phyloP scores from a whole-genome alignment of 1,284 basidiomycete species.

The Puccinia polysora region DNA sequence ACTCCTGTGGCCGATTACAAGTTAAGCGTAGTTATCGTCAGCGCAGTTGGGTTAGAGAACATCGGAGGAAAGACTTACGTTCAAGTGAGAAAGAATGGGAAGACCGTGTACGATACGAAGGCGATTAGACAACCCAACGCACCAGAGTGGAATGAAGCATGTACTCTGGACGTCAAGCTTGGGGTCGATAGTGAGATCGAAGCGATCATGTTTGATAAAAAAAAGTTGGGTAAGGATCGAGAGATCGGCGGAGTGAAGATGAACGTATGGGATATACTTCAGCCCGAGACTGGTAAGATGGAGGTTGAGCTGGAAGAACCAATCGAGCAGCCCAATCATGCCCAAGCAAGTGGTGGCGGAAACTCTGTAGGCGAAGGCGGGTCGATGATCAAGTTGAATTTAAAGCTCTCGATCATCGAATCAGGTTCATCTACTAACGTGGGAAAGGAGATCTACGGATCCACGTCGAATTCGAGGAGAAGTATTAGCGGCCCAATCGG shows the following conservation, averaged over 20 bases:
- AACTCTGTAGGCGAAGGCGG: no score
- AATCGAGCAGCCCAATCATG: no score
- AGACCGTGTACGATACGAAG: constrained; percentile 33
- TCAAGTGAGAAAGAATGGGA: constrained; percentile 19
- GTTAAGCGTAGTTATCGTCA: constrained; percentile 17
- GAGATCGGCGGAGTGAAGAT: constrained; percentile 11
- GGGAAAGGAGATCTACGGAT: constrained; percentile 7
- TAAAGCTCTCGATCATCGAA: constrained; percentile 10
- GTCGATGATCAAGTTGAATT: not conserved
- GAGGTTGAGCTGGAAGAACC: constrained; percentile 10
- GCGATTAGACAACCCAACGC: constrained; percentile 3
- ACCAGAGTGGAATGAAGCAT: constrained; percentile 3
- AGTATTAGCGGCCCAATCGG: not conserved
- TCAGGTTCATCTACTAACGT: constrained; percentile 4
- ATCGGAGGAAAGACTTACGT: constrained; percentile 27
- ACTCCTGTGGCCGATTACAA: constrained; percentile 1
- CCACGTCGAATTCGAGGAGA: no score
- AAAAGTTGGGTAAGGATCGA: constrained; percentile 24
- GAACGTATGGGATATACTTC: constrained; percentile 1
- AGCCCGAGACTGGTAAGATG: not conserved
- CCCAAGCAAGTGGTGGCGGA: not conserved
- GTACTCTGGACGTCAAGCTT: not conserved
- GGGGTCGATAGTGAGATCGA: constrained; percentile 23
- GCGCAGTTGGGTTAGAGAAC: constrained; percentile 21
- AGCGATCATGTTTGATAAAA: constrained; percentile 12